These are phyloP conservation scores for Scleroderma bovista DNA, from an alignment of 768 basidiomycete genomes.

Conservation along the genomic window DNA sequence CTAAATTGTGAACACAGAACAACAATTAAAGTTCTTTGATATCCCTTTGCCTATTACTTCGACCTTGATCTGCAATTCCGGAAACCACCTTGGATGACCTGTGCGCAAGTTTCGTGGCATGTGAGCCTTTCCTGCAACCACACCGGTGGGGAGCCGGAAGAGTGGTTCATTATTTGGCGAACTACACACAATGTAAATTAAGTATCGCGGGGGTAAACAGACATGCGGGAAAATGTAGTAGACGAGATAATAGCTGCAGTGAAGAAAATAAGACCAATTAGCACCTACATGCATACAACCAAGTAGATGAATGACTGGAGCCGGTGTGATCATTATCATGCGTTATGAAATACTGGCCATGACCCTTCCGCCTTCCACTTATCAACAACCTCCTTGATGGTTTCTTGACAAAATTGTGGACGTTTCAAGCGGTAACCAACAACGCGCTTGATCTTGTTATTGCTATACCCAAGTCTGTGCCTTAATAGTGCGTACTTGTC, in stretches of 20 bases:
- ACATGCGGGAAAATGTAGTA: background rate
- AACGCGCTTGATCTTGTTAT: constrained; percentile 68
- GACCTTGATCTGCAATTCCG: too few relatives aligned
- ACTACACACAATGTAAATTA: background rate
- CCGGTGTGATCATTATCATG: background rate
- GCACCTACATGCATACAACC: background rate
- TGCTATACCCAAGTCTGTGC: constrained; percentile 62
- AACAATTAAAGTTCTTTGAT: too few relatives aligned
- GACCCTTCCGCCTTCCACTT: constrained; percentile 73
- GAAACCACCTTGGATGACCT: too few relatives aligned
- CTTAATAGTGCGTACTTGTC: constrained; percentile 68
- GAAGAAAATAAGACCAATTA: background rate
- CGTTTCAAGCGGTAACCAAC: constrained; percentile 60
- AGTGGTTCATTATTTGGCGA: too few relatives aligned
- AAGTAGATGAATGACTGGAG: background rate
- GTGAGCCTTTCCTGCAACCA: too few relatives aligned
- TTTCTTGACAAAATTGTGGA: constrained; percentile 57
- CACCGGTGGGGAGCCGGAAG: too few relatives aligned
- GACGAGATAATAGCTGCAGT: background rate
- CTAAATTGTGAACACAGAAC: constrained; percentile 39
- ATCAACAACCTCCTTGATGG: constrained; percentile 65
- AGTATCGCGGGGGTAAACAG: background rate
- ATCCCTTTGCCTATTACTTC: too few relatives aligned
- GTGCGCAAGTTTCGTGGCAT: too few relatives aligned
- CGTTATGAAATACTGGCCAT: constrained; percentile 22